A percentile compares a stretch with the other conserved stretches of the same genome.
These are phyloP conservation scores for Solanum lignicaule DNA, from an alignment of 257 asterid species.

Conservation along the genomic window DNA sequence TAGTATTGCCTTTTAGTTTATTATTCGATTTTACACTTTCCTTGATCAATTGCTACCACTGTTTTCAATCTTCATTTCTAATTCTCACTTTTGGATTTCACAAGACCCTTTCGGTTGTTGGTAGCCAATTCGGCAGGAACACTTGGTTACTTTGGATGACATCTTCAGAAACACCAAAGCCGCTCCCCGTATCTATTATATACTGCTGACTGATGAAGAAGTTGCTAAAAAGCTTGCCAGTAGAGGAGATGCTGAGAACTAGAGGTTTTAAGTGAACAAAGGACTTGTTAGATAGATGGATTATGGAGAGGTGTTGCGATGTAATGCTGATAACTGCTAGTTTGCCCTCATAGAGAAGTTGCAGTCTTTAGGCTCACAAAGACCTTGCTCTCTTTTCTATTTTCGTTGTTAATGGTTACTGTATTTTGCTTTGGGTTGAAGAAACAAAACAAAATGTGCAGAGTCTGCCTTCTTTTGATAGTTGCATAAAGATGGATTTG, in stretches of 20 bases:
- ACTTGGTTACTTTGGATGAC: conserved; percentile 13
- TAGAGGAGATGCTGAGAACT: not conserved
- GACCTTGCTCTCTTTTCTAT: not conserved
- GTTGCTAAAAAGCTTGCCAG: conserved; percentile 11
- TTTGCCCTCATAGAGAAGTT: not conserved
- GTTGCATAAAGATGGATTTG: conserved; percentile 30
- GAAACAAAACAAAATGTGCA: not conserved
- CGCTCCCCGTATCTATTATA: conserved; percentile 26
- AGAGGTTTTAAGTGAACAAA: not conserved
- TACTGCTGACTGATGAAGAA: conserved; percentile 24
- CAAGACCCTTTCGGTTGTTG: too few species aligned
- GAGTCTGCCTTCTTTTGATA: not conserved
- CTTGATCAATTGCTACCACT: too few species aligned
- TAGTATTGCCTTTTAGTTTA: too few species aligned
- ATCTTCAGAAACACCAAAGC: conserved; percentile 21
- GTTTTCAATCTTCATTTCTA: too few species aligned
- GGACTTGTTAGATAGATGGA: not conserved
- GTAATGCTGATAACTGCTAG: not conserved
- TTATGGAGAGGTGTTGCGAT: not conserved
- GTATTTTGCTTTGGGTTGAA: not conserved
- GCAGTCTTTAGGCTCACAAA: not conserved
- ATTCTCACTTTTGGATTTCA: too few species aligned
- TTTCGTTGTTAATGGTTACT: not conserved
- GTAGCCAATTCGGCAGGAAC: too few species aligned
- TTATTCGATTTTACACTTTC: too few species aligned